Percentiles rank a stretch among this genome's conserved stretches.
These are phyloP conservation scores for Fusarium sp. DNA, from an alignment of 2,329 filamentous ascomycete species.

Conservation along the genomic window DNA sequence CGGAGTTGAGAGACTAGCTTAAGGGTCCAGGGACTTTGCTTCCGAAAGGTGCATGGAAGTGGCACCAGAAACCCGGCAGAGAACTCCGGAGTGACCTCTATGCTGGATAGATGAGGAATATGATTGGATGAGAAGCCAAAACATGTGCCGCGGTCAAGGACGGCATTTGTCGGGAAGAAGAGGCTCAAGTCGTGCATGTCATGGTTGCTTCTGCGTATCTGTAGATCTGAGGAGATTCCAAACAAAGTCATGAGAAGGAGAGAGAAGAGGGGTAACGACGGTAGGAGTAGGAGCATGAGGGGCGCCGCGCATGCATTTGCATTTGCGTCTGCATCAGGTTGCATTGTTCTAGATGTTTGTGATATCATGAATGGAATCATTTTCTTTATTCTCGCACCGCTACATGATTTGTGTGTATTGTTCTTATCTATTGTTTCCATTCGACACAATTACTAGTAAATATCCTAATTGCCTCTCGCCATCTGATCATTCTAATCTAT, in stretches of 20 bases:
- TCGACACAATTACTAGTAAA: neutral
- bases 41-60: neutral
- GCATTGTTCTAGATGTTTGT: slow-evolving; percentile 23
- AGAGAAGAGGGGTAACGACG: too few relatives aligned
- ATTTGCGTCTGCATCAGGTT: neutral
- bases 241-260: neutral
- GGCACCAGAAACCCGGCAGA: neutral
- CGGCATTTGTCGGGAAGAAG: slow-evolving; percentile 43
- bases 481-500: neutral
- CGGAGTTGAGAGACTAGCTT: slow-evolving; percentile 17
- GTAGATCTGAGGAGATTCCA: slow-evolving; percentile 28
- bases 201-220: neutral
- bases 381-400: neutral
- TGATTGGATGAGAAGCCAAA: slow-evolving; percentile 15
- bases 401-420: neutral
- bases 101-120: neutral
- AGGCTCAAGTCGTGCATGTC: slow-evolving; percentile 25
- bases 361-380: slow-evolving; percentile 32
- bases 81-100: slow-evolving; percentile 19
- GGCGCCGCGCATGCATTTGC: neutral
- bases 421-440: neutral
- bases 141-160: slow-evolving; percentile 22
- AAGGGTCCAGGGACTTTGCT: slow-evolving; percentile 5
- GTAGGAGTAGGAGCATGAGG: slow-evolving; percentile 7
- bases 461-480: neutral